phyloP scores from a whole-genome alignment of 768 basidiomycete species.

The Rhodotorula graminis region DNA sequence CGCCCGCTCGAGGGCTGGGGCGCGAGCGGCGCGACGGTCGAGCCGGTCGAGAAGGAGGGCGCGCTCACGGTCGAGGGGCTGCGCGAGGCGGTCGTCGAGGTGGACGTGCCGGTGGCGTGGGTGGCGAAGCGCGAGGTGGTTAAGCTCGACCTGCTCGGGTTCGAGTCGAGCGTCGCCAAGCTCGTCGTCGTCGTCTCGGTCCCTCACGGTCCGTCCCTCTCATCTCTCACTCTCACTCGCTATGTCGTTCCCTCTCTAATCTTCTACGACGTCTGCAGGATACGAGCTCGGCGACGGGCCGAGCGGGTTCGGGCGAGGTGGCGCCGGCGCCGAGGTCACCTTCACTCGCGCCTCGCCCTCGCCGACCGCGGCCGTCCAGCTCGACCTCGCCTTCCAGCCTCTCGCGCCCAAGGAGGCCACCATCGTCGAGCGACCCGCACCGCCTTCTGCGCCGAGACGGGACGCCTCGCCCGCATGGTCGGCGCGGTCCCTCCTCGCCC shows the following conservation, averaged over 20 bases:
- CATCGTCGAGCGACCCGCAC: too few species aligned
- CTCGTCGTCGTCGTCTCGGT: conserved; percentile 4
- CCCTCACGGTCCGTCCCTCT: background rate
- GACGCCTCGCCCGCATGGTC: background rate
- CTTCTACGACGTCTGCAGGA: background rate
- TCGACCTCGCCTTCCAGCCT: background rate
- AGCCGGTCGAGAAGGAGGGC: background rate
- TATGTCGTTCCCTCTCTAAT: too few species aligned
- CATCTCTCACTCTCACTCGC: background rate
- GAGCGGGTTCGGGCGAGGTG: too few species aligned
- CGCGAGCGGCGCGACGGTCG: background rate
- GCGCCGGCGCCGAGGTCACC: background rate
- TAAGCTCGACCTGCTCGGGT: background rate
- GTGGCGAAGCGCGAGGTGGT: background rate
- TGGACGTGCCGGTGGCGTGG: background rate
- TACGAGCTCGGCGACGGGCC: background rate
- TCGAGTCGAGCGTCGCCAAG: conserved; percentile 1
- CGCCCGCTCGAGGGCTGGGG: background rate
- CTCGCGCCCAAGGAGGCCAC: too few species aligned
- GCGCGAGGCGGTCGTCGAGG: background rate
- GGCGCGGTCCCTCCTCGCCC: background rate
- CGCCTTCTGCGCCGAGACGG: too few species aligned
- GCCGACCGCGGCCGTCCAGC: too few species aligned
- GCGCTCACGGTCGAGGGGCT: background rate
- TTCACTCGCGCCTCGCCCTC: background rate